These are phyloP conservation scores for Begonia loranthoides DNA, from an alignment of 306 rosid genomes.

Conservation along the genomic window DNA sequence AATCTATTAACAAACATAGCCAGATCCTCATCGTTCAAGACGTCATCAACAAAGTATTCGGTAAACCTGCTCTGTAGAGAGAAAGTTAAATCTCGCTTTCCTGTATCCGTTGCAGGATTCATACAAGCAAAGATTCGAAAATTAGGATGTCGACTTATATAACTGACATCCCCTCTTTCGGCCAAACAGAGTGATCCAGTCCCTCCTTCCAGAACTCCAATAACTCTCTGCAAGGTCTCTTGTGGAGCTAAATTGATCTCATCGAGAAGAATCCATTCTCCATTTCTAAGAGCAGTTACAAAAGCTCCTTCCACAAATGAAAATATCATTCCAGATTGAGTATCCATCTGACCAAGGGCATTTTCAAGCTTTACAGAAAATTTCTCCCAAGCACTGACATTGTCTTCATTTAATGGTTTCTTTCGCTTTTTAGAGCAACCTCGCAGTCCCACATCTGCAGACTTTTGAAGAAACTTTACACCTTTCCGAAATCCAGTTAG, in stretches of 20 bases:
- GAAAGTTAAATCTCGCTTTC: slow-evolving; percentile 82
- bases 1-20: slow-evolving; percentile 40
- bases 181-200: slow-evolving; percentile 71
- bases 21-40: slow-evolving; percentile 66
- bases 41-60: slow-evolving; percentile 82
- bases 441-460: slow-evolving; percentile 19
- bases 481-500: slow-evolving; percentile 31
- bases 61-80: slow-evolving; percentile 86
- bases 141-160: slow-evolving; percentile 62
- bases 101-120: slow-evolving; percentile 99
- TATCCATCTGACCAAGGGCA: slow-evolving; percentile 26
- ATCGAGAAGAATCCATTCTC: slow-evolving; percentile 95
- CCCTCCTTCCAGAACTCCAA: slow-evolving; percentile 89
- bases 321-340: slow-evolving; percentile 67
- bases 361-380: slow-evolving; percentile 43
- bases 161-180: slow-evolving; percentile 80
- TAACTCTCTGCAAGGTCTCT: slow-evolving; percentile 81
- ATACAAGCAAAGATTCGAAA: slow-evolving; percentile 93
- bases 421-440: slow-evolving; percentile 45
- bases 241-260: slow-evolving; percentile 98
- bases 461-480: slow-evolving; percentile 17
- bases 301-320: slow-evolving; percentile 94
- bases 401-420: slow-evolving; percentile 42
- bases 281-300: slow-evolving; percentile 71
- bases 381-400: slow-evolving; percentile 47